Evolutionary conservation across 139 green algal species (phyloP).

Genomic region (Coelastrella sp.): DNA sequence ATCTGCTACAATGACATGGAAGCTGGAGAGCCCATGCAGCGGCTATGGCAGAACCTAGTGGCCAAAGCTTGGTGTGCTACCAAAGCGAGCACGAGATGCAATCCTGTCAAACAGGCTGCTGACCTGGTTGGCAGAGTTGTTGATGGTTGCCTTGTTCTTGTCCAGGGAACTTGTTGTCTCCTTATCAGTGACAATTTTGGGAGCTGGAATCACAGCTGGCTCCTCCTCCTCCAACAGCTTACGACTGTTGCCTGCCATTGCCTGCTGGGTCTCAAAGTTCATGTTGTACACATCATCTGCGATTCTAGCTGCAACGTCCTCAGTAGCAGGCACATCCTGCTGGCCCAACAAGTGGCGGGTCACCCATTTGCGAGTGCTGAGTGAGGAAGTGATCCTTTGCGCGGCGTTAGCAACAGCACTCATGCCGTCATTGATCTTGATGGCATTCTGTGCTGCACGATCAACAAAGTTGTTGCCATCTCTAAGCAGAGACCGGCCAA

Average conservation of each 20-base stretch:
- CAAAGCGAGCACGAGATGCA: not conserved
- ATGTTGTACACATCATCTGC: not conserved
- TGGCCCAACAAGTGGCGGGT: not conserved
- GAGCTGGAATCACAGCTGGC: not conserved
- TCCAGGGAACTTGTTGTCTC: not conserved
- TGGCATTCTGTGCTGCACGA: not conserved
- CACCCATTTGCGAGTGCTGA: not conserved
- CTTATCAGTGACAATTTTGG: not conserved
- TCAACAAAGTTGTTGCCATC: constrained; percentile 11
- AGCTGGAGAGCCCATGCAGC: too few species aligned
- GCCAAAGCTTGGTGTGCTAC: too few species aligned
- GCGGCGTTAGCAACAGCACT: constrained; percentile 2
- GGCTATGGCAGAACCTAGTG: too few species aligned
- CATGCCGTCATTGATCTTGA: not conserved
- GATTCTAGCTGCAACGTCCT: not conserved
- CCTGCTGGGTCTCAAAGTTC: not conserved
- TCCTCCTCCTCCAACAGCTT: not conserved
- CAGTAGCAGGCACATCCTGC: not conserved
- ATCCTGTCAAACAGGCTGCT: not conserved
- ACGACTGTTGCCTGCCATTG: not conserved
- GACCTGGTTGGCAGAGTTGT: not conserved
- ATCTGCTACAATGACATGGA: too few species aligned
- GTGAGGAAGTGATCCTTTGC: not conserved
- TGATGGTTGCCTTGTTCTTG: not conserved
- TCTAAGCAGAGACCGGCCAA: not conserved